These are phyloP conservation scores for Termitomyces sp. DNA, from an alignment of 768 basidiomycete genomes.

Conservation along the genomic window DNA sequence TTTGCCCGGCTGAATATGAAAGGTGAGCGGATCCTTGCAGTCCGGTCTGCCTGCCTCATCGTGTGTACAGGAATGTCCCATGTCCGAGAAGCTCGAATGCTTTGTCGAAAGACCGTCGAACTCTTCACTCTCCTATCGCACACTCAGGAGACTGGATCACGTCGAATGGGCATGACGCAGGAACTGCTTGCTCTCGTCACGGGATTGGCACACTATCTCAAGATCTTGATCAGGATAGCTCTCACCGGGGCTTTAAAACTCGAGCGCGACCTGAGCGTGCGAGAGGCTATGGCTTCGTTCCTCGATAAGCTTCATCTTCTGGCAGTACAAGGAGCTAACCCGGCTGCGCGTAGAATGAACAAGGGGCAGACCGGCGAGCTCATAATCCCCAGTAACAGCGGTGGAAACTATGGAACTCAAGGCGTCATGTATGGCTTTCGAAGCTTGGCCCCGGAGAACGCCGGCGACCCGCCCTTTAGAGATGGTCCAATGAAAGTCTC, in stretches of 20 bases:
- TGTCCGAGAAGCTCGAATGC: conserved; percentile 95
- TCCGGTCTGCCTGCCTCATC: conserved; percentile 1
- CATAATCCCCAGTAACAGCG: conserved; percentile 32
- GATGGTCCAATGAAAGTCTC: conserved; percentile 50
- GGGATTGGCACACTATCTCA: conserved; percentile 98
- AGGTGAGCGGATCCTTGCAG: conserved; percentile 50
- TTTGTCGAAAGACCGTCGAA: conserved; percentile 98
- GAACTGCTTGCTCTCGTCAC: conserved; percentile 96
- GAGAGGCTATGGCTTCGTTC: conserved; percentile 84
- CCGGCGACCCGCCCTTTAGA: conserved; percentile 82
- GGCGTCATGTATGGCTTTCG: conserved; percentile 91
- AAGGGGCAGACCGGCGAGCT: conserved; percentile 72
- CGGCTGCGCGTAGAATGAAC: conserved; percentile 70
- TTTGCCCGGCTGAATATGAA: conserved; percentile 79
- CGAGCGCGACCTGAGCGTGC: conserved; percentile 83
- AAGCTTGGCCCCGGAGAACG: conserved; percentile 86
- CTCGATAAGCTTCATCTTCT: conserved; percentile 91
- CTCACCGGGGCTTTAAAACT: conserved; percentile 94
- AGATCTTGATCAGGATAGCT: conserved; percentile 98
- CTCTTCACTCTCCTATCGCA: conserved; percentile 95
- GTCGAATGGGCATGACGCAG: conserved; percentile 94
- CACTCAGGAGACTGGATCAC: conserved; percentile 88
- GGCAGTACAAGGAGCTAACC: conserved; percentile 81
- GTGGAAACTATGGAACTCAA: conserved; percentile 72
- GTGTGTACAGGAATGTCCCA: conserved; percentile 83